These are phyloP conservation scores for Phaeosphaeria sp. DNA, from an alignment of 2,329 filamentous ascomycete species.

Conservation along the genomic window DNA sequence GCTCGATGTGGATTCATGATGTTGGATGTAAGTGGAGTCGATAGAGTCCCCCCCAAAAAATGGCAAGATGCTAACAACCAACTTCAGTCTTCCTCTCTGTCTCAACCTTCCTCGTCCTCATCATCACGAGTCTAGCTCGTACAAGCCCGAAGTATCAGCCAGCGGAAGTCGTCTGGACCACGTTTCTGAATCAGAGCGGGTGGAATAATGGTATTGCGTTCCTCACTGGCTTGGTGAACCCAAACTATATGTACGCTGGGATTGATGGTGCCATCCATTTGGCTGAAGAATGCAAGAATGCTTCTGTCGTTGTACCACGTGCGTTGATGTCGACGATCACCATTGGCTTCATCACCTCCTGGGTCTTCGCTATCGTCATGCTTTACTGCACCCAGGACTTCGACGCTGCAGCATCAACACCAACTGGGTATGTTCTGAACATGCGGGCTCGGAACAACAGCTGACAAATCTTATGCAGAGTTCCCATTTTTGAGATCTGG, in stretches of 20 bases:
- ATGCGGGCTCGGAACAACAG: not conserved
- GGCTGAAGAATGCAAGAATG: constrained; percentile 36
- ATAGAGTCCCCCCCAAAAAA: not conserved
- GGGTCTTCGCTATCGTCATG: constrained; percentile 19
- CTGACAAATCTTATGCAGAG: constrained; percentile 8
- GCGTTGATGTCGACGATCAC: constrained; percentile 45
- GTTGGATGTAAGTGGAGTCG: constrained; percentile 16
- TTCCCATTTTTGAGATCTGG: constrained; percentile 25
- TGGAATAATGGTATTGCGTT: constrained; percentile 54
- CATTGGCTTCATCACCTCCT: constrained; percentile 37
- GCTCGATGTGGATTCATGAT: constrained; percentile 26
- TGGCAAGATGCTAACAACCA: not conserved
- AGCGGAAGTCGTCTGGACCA: constrained; percentile 50
- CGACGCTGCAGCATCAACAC: constrained; percentile 14
- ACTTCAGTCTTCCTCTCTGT: constrained; percentile 17
- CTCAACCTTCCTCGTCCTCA: constrained; percentile 53
- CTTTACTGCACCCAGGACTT: constrained; percentile 22
- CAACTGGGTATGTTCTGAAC: constrained; percentile 12
- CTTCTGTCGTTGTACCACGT: constrained; percentile 33
- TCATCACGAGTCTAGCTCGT: constrained; percentile 55
- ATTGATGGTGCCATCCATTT: constrained; percentile 39
- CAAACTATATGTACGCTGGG: constrained; percentile 26
- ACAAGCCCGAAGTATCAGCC: constrained; percentile 37
- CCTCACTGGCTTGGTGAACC: constrained; percentile 42
- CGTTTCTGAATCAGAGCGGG: constrained; percentile 54